phyloP scores from a whole-genome alignment of 1,284 basidiomycete genomes.

The Ceratobasidium sp. region DNA sequence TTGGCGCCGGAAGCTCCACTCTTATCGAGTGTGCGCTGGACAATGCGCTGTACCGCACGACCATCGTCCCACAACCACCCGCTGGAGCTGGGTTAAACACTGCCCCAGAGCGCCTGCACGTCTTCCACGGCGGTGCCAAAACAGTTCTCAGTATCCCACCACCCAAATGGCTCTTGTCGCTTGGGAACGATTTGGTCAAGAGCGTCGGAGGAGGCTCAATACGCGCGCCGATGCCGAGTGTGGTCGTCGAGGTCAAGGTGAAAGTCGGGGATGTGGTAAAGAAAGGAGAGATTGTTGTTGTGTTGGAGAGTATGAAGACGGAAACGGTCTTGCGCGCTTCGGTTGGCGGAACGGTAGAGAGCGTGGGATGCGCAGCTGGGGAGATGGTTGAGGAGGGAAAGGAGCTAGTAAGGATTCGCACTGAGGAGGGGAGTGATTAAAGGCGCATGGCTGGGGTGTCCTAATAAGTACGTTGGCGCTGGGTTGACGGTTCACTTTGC shows the following conservation, averaged over 20 bases:
- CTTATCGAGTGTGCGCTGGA: conserved; percentile 60
- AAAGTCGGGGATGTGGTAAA: conserved; percentile 79
- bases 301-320: conserved; percentile 97
- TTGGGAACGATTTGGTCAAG: conserved; percentile 66
- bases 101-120: conserved; percentile 71
- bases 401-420: conserved; percentile 66
- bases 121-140: conserved; percentile 69
- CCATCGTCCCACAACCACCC: conserved; percentile 75
- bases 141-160: conserved; percentile 70
- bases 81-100: conserved; percentile 63
- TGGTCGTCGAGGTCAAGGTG: conserved; percentile 87
- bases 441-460: too few species aligned
- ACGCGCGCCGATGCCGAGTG: conserved; percentile 83
- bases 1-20: conserved; percentile 28
- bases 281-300: conserved; percentile 81
- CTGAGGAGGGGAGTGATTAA: background rate
- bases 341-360: conserved; percentile 72
- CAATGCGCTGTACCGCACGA: conserved; percentile 63
- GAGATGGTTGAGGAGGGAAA: conserved; percentile 90
- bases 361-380: conserved; percentile 79
- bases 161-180: conserved; percentile 72
- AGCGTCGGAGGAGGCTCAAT: conserved; percentile 61
- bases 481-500: background rate
- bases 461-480: background rate
- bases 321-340: conserved; percentile 85